Percentiles rank a stretch among this genome's conserved stretches.
Evolutionary conservation across 768 basidiomycete species (phyloP).

Genomic region (Lentinula aciculospora): DNA sequence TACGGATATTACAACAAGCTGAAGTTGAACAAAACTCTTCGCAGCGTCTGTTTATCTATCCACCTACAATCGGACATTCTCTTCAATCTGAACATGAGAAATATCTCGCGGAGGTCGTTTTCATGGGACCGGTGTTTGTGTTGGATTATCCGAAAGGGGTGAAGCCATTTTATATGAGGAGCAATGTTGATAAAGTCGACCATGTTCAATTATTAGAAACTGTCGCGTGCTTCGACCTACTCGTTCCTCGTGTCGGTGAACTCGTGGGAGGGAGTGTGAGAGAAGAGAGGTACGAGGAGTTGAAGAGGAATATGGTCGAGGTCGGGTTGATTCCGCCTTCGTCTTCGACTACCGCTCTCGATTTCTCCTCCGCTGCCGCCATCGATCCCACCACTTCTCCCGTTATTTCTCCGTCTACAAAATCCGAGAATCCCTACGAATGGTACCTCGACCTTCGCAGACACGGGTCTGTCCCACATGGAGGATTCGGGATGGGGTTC

Average conservation of each 20-base stretch:
- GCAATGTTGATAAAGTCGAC: conserved; percentile 32
- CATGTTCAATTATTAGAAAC: no score
- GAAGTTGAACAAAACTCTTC: neutral
- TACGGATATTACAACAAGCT: conserved; percentile 44
- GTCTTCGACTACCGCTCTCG: conserved; percentile 36
- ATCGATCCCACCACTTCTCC: conserved; percentile 13
- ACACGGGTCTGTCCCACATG: conserved; percentile 87
- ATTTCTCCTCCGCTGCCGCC: conserved; percentile 36
- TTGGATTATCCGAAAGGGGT: conserved; percentile 77
- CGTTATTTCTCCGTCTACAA: neutral
- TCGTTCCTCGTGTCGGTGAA: conserved; percentile 86
- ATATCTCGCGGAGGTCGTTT: conserved; percentile 71
- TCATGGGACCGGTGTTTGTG: conserved; percentile 81
- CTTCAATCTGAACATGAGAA: conserved; percentile 92
- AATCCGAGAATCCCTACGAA: conserved; percentile 19
- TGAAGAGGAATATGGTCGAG: conserved; percentile 45
- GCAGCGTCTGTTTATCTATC: conserved; percentile 43
- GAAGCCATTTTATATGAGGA: conserved; percentile 98
- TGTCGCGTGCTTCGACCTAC: conserved; percentile 93
- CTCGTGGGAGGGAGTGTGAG: conserved; percentile 89
- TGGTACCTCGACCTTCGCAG: conserved; percentile 85
- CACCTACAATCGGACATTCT: conserved; percentile 60
- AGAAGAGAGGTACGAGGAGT: conserved; percentile 59
- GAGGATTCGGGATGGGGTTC: conserved; percentile 95
- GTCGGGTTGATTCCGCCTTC: conserved; percentile 18